Evolutionary conservation across 495 filamentous ascomycete species (phyloP), one percentile per base, ranked within the genome.

Genomic region (Astrothelium macrocarpum): DNA sequence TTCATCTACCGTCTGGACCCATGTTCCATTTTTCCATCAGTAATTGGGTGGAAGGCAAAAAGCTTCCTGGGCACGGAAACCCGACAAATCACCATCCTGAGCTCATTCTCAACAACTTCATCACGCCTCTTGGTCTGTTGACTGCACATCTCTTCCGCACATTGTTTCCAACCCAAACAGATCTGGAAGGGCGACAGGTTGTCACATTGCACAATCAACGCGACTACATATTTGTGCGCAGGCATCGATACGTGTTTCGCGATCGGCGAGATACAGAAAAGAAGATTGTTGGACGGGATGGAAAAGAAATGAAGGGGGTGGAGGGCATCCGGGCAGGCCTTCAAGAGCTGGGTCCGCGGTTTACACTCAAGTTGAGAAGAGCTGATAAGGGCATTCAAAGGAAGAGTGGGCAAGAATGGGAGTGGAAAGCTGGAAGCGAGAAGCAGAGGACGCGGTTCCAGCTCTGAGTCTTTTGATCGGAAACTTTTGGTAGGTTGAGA

Each of bases 121-220:
- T 90, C 68, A 98, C 95, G 0, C 90, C 94, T 0, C 79, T 98
- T 11, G 95, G 95, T 73, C 78, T 95, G 3, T 79, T 96, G n/a
- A 90, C 90, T 0, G 94, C 91, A 12, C 86, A 89, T 66, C 79
- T 95, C 0, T 93, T 97, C 80, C 82, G 87, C 65, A 84, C 83
- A 0, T 74, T 97, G 43, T 97, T 94, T 77, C 92, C 93, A 0
- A 79, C 86, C 1, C 82, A 85, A 61, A 91, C 94, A 2, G 90
- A 98, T 63, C 75, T 96, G 1, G 77, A 82, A 29, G 93, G 93
- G 4, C 77, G 94, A 20, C 91, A 96, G 67, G 91, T 95, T 0
- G 87, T 96, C 32, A 96, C 92, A 5, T 71, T 96, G 53, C 93
- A 97, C 73, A 96, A 96, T 68, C 93, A 97, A 75, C 87, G 94